Base-by-base conservation (phyloP, 305 asterid genomes). In the Coffea humblotiana region DNA sequence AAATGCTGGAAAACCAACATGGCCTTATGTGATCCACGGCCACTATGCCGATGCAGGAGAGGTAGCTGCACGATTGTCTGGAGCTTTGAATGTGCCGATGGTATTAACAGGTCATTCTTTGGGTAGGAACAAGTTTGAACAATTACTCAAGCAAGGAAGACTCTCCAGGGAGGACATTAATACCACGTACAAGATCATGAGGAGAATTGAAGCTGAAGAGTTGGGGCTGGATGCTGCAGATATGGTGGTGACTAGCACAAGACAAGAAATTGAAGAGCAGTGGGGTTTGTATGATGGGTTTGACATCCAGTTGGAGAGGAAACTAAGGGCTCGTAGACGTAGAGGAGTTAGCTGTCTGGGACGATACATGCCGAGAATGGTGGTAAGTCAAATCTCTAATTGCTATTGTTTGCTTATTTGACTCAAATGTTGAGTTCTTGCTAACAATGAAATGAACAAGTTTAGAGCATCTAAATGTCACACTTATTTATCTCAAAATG, bases 241-340 rank as follows among this genome's bases (percentile, higher is more conserved):
- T 83, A 86, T 91, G 84, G 90, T 90, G 51, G 90, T 91, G 47
- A 88, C 95, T 35, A 91, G 95, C 89, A 91, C 95, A n/a, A 83
- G 88, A 84, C 95, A 90, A 64, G 95, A 91, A 89, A 90, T 90
- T 58, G 92, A 91, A 61, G 91, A 91, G 81, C 95, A 91, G 83
- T 91, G 95, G 95, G 92, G 93, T 21, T 78, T 90, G 83, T 91
- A 90, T 77, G 95, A 88, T 82, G 95, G 93, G 10, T 91, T 88
- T 74, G 95, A 91, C 75, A 71, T 86, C 70, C 90, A 88, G 85
- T 19, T 91, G 82, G 95, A 91, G 85, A 86, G 93, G 83, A 90
- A 89, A 77, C 90, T 91, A 18, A 77, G 95, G 81, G 84, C 85
- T 80, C 85, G 92, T 82, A 89, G 88, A 69, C 82, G 88, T 63